phyloP scores from a whole-genome alignment of 176 grass and related monocot genomes.

The Elymus sibiricus region DNA sequence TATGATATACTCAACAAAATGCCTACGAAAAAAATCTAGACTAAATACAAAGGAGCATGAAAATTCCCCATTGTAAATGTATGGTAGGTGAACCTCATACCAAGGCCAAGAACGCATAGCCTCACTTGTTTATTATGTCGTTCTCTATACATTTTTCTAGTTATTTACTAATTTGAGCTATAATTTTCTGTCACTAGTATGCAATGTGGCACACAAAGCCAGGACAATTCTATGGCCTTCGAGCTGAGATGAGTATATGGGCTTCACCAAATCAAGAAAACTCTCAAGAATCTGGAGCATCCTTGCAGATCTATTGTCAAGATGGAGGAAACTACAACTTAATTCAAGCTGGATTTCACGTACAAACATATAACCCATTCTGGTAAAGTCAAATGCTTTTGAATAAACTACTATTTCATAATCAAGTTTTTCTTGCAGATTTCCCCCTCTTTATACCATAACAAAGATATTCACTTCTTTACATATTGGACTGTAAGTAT shows the following conservation, averaged over 20 bases:
- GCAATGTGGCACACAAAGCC: neutral
- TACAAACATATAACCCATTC: neutral
- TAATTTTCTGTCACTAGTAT: neutral
- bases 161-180: neutral
- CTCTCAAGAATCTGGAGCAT: conserved; percentile 13
- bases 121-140: neutral
- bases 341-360: conserved; percentile 29
- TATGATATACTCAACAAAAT: neutral
- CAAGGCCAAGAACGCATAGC: neutral
- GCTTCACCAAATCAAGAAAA: conserved; percentile 6
- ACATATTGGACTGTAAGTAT: conserved; percentile 40
- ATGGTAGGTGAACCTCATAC: neutral
- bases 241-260: conserved; percentile 25
- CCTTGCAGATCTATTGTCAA: neutral
- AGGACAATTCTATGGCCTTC: conserved; percentile 5
- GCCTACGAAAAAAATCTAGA: neutral
- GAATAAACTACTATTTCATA: neutral
- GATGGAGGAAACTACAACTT: neutral
- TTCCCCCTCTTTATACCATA: conserved; percentile 1
- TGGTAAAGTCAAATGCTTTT: neutral
- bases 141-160: neutral
- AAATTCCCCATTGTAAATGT: too few relatives aligned
- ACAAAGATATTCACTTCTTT: conserved; percentile 36
- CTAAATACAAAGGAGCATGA: neutral
- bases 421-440: neutral